Percentiles rank a stretch among this genome's conserved stretches.
Evolutionary conservation across 352 stramenopile species (phyloP).

Genomic region (Pythium dissotocum): DNA sequence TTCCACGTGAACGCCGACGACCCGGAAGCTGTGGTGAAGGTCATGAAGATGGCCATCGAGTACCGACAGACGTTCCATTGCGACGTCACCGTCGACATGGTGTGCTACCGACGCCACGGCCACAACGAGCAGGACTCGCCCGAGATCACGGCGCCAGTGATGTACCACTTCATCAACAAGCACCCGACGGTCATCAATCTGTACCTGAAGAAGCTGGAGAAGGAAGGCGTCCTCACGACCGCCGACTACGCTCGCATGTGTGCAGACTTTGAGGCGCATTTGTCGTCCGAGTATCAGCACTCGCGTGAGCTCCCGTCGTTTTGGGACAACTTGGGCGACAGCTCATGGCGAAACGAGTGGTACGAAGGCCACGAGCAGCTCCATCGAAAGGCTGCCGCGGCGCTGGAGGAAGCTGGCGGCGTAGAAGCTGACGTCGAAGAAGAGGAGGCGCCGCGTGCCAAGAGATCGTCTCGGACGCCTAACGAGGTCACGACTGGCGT

Average conservation of each 20-base stretch:
- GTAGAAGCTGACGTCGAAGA: background rate
- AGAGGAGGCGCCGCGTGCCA: background rate
- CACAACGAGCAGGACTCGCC: conserved; percentile 97
- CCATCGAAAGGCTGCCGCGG: background rate
- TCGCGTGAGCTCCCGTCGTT: conserved; percentile 65
- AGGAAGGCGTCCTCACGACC: conserved; percentile 49
- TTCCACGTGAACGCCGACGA: conserved; percentile 98
- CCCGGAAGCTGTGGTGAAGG: conserved; percentile 90
- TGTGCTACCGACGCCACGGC: conserved; percentile 98
- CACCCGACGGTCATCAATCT: conserved; percentile 78
- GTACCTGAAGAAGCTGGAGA: conserved; percentile 72
- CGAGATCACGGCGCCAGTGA: conserved; percentile 86
- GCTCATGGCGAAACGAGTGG: conserved; percentile 41
- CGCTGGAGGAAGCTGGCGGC: conserved; percentile 1
- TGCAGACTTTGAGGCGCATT: conserved; percentile 60
- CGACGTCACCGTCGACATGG: conserved; percentile 98
- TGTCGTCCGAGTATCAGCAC: conserved; percentile 72
- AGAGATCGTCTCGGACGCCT: background rate
- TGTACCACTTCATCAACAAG: conserved; percentile 91
- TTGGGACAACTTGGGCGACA: conserved; percentile 76
- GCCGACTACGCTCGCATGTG: conserved; percentile 55
- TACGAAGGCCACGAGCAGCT: conserved; percentile 26
- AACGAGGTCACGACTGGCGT: conserved; percentile 54
- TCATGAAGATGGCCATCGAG: conserved; percentile 92
- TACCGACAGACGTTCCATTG: conserved; percentile 91